Conservation (phyloP, 2,329 filamentous ascomycete species). For the Shiraia bambusicola region DNA sequence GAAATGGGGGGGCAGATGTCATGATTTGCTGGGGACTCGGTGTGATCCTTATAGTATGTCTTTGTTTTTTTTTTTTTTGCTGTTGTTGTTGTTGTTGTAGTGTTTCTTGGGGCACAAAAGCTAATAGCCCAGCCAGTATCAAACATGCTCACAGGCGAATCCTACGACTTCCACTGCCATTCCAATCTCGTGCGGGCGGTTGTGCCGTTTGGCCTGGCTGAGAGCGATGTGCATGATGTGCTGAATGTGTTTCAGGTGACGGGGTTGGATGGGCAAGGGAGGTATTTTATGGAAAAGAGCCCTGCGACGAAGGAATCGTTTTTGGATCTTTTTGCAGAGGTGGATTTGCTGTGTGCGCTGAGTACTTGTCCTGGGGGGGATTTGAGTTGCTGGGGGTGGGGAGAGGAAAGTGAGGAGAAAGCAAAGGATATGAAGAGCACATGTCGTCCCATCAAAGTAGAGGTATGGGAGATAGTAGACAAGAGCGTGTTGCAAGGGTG, state of each 20-base stretch:
- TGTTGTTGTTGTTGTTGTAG: too few relatives aligned
- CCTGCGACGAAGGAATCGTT: constrained; percentile 43
- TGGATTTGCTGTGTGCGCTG: constrained; percentile 68
- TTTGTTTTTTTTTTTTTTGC: constrained; percentile 2
- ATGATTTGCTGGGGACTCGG: constrained; percentile 78
- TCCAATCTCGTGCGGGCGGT: constrained; percentile 77
- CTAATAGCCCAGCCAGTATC: too few relatives aligned
- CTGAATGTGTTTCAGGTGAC: constrained; percentile 87
- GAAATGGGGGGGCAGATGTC: constrained; percentile 66
- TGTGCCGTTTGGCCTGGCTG: constrained; percentile 65
- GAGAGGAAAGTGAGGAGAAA: constrained; percentile 55
- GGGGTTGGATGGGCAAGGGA: constrained; percentile 61
- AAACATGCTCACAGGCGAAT: constrained; percentile 66
- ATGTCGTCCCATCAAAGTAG: constrained; percentile 72
- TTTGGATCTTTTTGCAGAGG: constrained; percentile 79
- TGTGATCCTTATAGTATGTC: constrained; percentile 73
- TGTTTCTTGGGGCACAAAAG: too few relatives aligned
- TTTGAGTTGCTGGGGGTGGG: constrained; percentile 78
- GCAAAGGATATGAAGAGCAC: constrained; percentile 60
- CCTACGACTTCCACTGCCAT: constrained; percentile 82
- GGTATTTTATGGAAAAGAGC: constrained; percentile 57
- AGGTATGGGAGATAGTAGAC: constrained; percentile 67
- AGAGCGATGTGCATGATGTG: constrained; percentile 80
- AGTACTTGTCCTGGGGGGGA: constrained; percentile 79
- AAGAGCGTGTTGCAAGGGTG: constrained; percentile 52